A percentile compares a stretch with the other conserved stretches of the same genome.
These are phyloP conservation scores for Vitis hybrid DNA, from an alignment of 177 flowering plant genomes.

Conservation along the genomic window DNA sequence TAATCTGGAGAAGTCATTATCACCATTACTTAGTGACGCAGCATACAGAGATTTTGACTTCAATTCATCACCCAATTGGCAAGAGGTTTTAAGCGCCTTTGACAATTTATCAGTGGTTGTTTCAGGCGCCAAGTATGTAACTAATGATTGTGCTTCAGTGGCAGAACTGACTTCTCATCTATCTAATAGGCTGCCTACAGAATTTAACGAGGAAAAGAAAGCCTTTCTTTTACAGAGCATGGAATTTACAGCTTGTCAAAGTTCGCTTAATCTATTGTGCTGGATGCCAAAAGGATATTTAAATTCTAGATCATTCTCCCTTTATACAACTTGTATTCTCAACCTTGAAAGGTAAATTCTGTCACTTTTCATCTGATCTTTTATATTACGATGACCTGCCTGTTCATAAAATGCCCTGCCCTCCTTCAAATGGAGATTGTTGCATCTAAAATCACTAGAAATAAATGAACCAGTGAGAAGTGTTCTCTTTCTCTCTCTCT, in stretches of 20 bases:
- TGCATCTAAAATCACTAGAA: neutral
- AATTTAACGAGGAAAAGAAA: slow-evolving; percentile 9
- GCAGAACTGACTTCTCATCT: slow-evolving; percentile 8
- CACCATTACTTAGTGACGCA: slow-evolving; percentile 28
- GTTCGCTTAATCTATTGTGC: slow-evolving; percentile 58
- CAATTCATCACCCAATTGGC: slow-evolving; percentile 49
- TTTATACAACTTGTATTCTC: slow-evolving; percentile 42
- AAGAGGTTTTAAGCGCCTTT: slow-evolving; percentile 37
- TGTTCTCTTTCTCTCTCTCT: no score
- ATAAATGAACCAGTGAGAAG: no score
- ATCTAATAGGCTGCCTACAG: slow-evolving; percentile 11
- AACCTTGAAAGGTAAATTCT: slow-evolving; percentile 74
- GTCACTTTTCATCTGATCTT: neutral
- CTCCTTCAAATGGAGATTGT: neutral
- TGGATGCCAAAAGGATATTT: slow-evolving; percentile 64
- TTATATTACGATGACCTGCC: neutral
- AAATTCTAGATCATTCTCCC: slow-evolving; percentile 41
- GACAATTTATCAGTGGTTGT: slow-evolving; percentile 25
- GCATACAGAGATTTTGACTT: slow-evolving; percentile 29
- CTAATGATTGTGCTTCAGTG: slow-evolving; percentile 7
- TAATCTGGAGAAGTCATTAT: slow-evolving; percentile 44
- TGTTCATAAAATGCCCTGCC: neutral
- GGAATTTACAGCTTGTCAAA: slow-evolving; percentile 42
- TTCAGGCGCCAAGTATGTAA: slow-evolving; percentile 14
- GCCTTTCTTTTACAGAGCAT: neutral